Evolutionary conservation across 2,329 filamentous ascomycete genomes (phyloP).

Genomic region (Dothideomycetes sp.): DNA sequence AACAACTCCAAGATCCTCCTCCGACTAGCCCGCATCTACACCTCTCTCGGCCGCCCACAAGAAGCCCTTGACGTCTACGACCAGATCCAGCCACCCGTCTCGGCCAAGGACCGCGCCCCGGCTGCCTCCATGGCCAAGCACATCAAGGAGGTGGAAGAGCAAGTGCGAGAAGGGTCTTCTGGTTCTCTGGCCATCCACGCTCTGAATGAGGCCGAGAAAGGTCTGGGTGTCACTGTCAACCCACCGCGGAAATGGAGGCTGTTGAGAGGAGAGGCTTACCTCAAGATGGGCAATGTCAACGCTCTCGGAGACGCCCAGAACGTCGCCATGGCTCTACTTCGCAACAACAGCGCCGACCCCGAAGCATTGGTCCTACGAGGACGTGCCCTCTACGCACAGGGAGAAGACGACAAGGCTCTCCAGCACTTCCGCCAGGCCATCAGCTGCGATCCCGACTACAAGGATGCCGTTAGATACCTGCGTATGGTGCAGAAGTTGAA

Average conservation of each 20-base stretch:
- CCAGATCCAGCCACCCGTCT: constrained; percentile 68
- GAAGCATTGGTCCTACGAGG: constrained; percentile 87
- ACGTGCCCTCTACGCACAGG: constrained; percentile 76
- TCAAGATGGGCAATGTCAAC: constrained; percentile 87
- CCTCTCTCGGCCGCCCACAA: constrained; percentile 70
- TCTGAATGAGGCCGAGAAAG: constrained; percentile 77
- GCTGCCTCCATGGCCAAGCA: constrained; percentile 78
- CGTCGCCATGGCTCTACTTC: constrained; percentile 76
- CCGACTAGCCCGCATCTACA: constrained; percentile 81
- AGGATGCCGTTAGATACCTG: constrained; percentile 77
- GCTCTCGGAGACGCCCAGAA: constrained; percentile 85
- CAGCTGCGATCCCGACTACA: constrained; percentile 83
- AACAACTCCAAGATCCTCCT: constrained; percentile 80
- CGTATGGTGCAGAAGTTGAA: constrained; percentile 85
- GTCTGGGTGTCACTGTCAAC: constrained; percentile 61
- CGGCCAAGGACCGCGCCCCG: constrained; percentile 74
- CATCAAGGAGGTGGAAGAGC: constrained; percentile 67
- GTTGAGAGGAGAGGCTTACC: constrained; percentile 80
- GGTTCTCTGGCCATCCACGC: constrained; percentile 89
- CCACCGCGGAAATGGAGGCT: constrained; percentile 89
- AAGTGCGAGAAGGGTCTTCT: constrained; percentile 60
- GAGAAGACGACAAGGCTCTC: constrained; percentile 89
- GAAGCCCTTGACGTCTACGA: constrained; percentile 77
- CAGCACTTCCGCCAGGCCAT: constrained; percentile 86
- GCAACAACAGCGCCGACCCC: constrained; percentile 80